Percentiles rank a stretch among this genome's conserved stretches.
Conservation (phyloP, 148 eudicot genomes). For the Nepenthes gracilis region DNA sequence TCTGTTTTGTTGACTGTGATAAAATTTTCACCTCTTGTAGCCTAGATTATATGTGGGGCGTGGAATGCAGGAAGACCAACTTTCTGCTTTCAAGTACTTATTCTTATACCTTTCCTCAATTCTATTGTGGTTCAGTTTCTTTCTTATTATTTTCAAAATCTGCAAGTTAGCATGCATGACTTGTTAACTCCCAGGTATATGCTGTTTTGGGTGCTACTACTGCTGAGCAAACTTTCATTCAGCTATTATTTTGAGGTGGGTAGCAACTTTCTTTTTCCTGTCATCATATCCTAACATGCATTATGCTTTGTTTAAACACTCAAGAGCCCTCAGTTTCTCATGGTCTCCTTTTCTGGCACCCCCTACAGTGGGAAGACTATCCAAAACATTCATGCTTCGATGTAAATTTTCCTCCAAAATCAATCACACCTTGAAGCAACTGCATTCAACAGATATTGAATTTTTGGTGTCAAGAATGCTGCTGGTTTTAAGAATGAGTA, state of each 20-base stretch:
- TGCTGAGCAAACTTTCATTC: conserved; percentile 79
- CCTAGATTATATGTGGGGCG: conserved; percentile 82
- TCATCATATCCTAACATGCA: not conserved
- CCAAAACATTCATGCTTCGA: no score
- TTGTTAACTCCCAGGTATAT: conserved; percentile 45
- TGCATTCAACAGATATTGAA: no score
- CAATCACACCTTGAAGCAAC: no score
- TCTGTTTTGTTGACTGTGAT: not conserved
- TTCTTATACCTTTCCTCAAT: conserved; percentile 9
- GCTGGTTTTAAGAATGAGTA: no score
- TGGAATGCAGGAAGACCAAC: conserved; percentile 95
- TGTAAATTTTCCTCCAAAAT: no score
- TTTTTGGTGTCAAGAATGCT: no score
- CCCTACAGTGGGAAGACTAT: no score
- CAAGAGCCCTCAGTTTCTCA: no score
- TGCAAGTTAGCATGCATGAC: conserved; percentile 2
- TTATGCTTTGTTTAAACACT: not conserved
- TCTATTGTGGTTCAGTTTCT: conserved; percentile 7
- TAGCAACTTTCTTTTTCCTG: not conserved
- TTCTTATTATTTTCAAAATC: not conserved
- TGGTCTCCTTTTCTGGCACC: no score
- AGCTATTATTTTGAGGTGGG: conserved; percentile 92
- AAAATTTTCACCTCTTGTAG: conserved; percentile 19
- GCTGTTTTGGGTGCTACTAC: conserved; percentile 76
- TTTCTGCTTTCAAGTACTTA: conserved; percentile 63